Conservation (phyloP, 2,329 filamentous ascomycete species). For the Atkinsonella texensis region DNA sequence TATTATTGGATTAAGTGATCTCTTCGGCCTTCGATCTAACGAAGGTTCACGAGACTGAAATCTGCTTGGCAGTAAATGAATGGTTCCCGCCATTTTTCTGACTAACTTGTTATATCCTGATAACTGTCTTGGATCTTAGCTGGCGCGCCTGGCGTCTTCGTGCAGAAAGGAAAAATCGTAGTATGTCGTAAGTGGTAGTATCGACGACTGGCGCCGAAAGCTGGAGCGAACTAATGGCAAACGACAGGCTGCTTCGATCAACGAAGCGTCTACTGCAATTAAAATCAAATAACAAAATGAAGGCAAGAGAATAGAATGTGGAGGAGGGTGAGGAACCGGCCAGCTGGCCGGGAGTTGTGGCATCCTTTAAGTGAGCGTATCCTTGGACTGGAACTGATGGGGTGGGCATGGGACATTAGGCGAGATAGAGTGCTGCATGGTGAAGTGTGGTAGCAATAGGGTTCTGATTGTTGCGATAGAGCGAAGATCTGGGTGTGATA, state of each 20-base stretch:
- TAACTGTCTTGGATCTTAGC: slow-evolving; percentile 8
- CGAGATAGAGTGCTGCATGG: slow-evolving; percentile 7
- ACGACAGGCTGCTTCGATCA: slow-evolving; percentile 33
- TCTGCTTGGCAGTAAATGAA: slow-evolving; percentile 12
- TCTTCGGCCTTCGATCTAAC: slow-evolving; percentile 42
- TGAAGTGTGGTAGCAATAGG: slow-evolving; percentile 5
- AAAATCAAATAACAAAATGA: slow-evolving; percentile 14
- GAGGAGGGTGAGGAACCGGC: slow-evolving; percentile 17
- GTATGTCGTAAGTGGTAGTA: slow-evolving; percentile 8
- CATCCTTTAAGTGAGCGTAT: slow-evolving; percentile 18
- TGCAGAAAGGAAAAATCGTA: slow-evolving; percentile 4
- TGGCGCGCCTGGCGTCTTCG: not conserved
- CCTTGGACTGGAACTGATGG: slow-evolving; percentile 6
- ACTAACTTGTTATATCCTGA: slow-evolving; percentile 18
- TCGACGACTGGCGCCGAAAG: slow-evolving; percentile 26
- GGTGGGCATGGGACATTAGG: slow-evolving; percentile 17
- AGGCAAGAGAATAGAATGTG: slow-evolving; percentile 24
- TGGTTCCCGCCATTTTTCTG: slow-evolving; percentile 32
- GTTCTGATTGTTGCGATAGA: not conserved
- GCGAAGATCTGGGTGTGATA: not conserved
- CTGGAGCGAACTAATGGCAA: slow-evolving; percentile 12
- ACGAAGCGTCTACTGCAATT: slow-evolving; percentile 26
- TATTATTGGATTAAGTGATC: slow-evolving; percentile 53
- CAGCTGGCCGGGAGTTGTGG: slow-evolving; percentile 16
- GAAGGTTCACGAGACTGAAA: slow-evolving; percentile 38